Conservation (phyloP, 2,329 filamentous ascomycete genomes). For the Xylariomycetidae sp. region DNA sequence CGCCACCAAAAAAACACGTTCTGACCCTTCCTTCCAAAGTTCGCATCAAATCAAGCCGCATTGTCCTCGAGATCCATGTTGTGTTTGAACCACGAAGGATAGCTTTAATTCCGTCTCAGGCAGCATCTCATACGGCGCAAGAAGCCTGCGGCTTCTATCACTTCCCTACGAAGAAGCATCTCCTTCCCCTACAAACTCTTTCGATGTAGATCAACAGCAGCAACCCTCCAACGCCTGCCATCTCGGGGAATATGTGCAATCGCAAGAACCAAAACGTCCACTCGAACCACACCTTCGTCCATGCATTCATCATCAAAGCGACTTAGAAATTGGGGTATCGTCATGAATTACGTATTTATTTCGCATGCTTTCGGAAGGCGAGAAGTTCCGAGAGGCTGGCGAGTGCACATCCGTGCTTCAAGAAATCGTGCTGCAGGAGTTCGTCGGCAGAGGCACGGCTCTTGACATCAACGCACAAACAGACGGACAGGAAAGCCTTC, state of each 20-base stretch:
- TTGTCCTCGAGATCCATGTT: too few relatives aligned
- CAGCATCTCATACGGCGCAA: too few relatives aligned
- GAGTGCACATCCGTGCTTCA: constrained; percentile 84
- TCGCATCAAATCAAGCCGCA: too few relatives aligned
- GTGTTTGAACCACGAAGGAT: too few relatives aligned
- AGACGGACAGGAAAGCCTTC: constrained; percentile 94
- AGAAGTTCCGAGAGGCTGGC: constrained; percentile 81
- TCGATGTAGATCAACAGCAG: constrained; percentile 14
- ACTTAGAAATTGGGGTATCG: constrained; percentile 23
- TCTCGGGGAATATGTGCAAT: constrained; percentile 7
- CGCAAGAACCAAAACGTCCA: constrained; percentile 17
- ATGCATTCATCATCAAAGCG: constrained; percentile 6
- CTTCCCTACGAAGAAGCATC: too few relatives aligned
- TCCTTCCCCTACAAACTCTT: constrained; percentile 23
- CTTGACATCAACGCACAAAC: constrained; percentile 94
- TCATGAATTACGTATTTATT: constrained; percentile 38
- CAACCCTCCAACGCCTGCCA: constrained; percentile 13
- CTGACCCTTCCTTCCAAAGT: too few relatives aligned
- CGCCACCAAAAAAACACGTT: too few relatives aligned
- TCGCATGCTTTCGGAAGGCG: constrained; percentile 74
- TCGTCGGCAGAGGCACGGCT: constrained; percentile 88
- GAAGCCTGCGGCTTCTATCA: too few relatives aligned
- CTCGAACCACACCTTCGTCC: constrained; percentile 9
- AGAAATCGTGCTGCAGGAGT: constrained; percentile 85
- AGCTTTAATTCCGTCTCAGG: too few relatives aligned